phyloP scores from a whole-genome alignment of 176 grass and related monocot species.

The Oryza longistaminata region DNA sequence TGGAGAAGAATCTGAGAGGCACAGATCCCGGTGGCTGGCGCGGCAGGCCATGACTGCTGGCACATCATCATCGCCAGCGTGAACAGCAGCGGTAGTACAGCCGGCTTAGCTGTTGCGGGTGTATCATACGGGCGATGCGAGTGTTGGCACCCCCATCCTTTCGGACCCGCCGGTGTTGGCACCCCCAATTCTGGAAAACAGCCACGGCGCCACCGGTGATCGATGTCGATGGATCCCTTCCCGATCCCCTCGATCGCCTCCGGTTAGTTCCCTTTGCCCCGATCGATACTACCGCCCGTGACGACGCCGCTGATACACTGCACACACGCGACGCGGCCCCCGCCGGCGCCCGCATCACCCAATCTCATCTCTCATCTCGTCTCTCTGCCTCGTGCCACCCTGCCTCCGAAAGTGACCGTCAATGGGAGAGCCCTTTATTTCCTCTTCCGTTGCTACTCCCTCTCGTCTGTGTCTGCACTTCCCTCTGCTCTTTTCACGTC shows the following conservation, averaged over 20 bases:
- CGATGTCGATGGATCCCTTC: slow-evolving; percentile 4
- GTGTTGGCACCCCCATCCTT: slow-evolving; percentile 7
- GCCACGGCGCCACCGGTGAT: slow-evolving; percentile 13
- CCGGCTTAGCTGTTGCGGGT: slow-evolving; percentile 35
- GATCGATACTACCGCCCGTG: slow-evolving; percentile 7
- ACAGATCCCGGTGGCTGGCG: slow-evolving; percentile 28
- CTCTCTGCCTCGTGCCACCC: slow-evolving; percentile 13
- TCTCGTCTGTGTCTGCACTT: not conserved
- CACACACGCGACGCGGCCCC: not conserved
- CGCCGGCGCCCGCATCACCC: not conserved
- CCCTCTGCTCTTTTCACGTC: not conserved
- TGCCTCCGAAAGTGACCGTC: slow-evolving; percentile 43
- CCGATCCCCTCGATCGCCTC: not conserved
- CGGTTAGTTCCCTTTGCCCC: not conserved
- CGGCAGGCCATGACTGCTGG: not conserved
- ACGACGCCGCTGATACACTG: slow-evolving; percentile 10
- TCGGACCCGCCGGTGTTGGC: slow-evolving; percentile 40
- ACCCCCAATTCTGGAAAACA: slow-evolving; percentile 40
- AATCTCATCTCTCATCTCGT: not conserved
- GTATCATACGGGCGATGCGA: slow-evolving; percentile 21
- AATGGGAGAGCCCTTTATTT: not conserved
- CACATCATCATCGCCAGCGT: slow-evolving; percentile 16
- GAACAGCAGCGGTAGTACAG: slow-evolving; percentile 26
- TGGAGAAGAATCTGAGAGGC: not conserved
- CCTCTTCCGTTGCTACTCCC: not conserved